Percentiles rank a stretch among this genome's conserved stretches.
Conservation (phyloP, 345 rosid genomes). For the Aquilaria sinensis region DNA sequence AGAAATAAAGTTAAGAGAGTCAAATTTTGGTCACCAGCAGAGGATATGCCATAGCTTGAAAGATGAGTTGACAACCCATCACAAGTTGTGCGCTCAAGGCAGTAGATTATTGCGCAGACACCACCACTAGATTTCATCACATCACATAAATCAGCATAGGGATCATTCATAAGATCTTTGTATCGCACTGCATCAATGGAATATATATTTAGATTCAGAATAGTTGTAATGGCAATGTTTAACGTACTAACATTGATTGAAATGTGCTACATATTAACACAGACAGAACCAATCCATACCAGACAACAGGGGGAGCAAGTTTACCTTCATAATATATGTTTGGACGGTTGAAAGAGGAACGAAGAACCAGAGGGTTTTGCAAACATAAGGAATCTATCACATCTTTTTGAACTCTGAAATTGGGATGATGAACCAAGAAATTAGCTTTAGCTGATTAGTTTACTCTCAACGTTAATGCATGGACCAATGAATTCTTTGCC, state of each 20-base stretch:
- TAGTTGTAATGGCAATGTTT: background rate
- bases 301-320: background rate
- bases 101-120: conserved; percentile 84
- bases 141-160: conserved; percentile 63
- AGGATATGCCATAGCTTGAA: conserved; percentile 63
- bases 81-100: conserved; percentile 93
- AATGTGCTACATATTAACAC: conserved; percentile 3
- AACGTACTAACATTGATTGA: background rate
- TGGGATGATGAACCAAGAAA: conserved; percentile 8
- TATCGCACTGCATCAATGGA: conserved; percentile 63
- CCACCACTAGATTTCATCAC: conserved; percentile 60
- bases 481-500: too few relatives aligned
- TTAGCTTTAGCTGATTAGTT: background rate
- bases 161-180: conserved; percentile 80
- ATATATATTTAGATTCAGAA: conserved; percentile 29
- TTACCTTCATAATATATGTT: conserved; percentile 91
- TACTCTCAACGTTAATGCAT: too few relatives aligned
- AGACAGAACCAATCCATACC: background rate
- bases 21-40: conserved; percentile 52
- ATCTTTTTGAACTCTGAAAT: conserved; percentile 84
- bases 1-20: conserved; percentile 1
- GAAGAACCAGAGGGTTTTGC: conserved; percentile 73
- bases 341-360: conserved; percentile 92
- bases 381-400: conserved; percentile 74
- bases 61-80: conserved; percentile 79